Evolutionary conservation across 306 rosid species (phyloP), one percentile per base, ranked within the genome.

Genomic region (Biancaea sappan): DNA sequence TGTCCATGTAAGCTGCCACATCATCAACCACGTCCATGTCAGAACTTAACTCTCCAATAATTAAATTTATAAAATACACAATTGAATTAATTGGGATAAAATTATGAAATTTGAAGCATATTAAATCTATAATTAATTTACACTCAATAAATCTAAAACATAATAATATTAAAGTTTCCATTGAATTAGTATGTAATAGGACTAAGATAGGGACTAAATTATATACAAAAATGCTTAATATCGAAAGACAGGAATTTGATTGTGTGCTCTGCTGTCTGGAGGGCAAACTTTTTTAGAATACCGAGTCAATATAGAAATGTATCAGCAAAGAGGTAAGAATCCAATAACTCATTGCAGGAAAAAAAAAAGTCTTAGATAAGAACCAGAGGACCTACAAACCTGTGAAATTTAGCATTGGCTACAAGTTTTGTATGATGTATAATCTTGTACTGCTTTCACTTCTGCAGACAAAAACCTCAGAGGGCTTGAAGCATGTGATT

Each of bases 321-420:
- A 43, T 72, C 66, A 71, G 84, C 77, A 84, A 73, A 57, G 37
- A 80, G 79, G 52, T 50, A 54, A 66, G 47, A 61, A 79, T 54
- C 38, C 52, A 61, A 75, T 58, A 67, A 54, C 63, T 9, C 21
- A 16, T 13, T n/a, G n/a, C n/a, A n/a, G n/a, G n/a, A n/a, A n/a
- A n/a, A n/a, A n/a, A n/a, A n/a, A n/a, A 26, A 31, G 11, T 76
- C 19, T 71, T 68, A 61, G 44, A 43, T 47, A 60, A 75, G 66
- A 61, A 78, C 76, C 47, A 67, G 46, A 31, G 24, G 46, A 34
- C 65, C 64, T 61, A 85, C 79, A 66, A 77, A 89, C 98, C 98
- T 94, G 94, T 91, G 97, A 75, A 88, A 89, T 69, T 78, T 81
- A 34, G 98, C 86, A 78, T 91, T 94, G 84, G 50, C 2, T 69